Evolutionary conservation across 2,329 filamentous ascomycete species (phyloP), one percentile per base, ranked within the genome.

Genomic region (Davidsoniella australis): DNA sequence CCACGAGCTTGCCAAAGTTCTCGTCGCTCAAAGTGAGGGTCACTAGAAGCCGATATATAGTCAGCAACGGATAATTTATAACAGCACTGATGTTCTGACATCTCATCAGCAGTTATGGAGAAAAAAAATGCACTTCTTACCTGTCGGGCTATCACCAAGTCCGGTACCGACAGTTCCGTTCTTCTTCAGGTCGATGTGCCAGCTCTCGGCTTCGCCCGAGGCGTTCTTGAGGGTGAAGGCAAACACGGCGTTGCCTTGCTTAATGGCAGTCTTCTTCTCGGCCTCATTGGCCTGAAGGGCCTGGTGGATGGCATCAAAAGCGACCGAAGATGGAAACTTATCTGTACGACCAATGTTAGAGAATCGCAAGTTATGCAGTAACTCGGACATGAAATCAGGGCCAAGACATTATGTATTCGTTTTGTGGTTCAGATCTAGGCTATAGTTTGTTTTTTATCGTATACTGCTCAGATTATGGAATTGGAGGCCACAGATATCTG

Each of bases 111-210:
- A 23, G 16, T 33, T 10, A 33, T 4, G 29, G 7, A 23, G 5
- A 26, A 24, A 36, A 23, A 6, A 26, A 24, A 36, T 17, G 3
- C 20, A 23, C 20, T 5, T 37, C 77, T 60, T 64, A 93, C 86
- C 85, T 62, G 80, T 85, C 39, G 89, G 80, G 71, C 95, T 94
- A 57, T 75, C 76, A 58, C 82, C 82, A 23, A 75, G 63, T 50
- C 91, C 91, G 62, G 82, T 82, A 58, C 75, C 82, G 40, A 94
- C 88, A 50, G 74, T 75, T 55, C 91, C 91, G 54, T 80, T 82
- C 60, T 93, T 76, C 74, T 95, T 95, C 54, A 98, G 78, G 64
- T 98, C 91, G 58, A 98, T 85, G 70, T 93, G 78, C 91, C 91
- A 98, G 68, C 78, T 83, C 60, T 85, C 79, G 52, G 79, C 80